A percentile compares a stretch with the other conserved stretches of the same genome.
These are phyloP conservation scores for Paspalum notatum DNA, from an alignment of 176 grass and related monocot species.

Conservation along the genomic window DNA sequence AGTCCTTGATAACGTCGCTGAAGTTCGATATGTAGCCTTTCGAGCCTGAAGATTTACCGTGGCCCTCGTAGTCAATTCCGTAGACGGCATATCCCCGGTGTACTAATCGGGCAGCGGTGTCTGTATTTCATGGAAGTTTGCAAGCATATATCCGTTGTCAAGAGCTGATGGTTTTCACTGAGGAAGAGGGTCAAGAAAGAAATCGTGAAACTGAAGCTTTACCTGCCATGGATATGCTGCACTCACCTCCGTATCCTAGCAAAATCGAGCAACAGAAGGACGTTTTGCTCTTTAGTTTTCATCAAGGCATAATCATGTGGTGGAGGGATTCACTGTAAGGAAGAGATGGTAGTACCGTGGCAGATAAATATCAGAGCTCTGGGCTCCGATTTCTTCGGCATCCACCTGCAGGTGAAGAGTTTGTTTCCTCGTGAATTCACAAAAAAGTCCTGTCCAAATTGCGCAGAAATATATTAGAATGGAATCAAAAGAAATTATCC, in stretches of 20 bases:
- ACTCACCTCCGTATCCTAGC: constrained; percentile 51
- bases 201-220: background rate
- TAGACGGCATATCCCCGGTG: constrained; percentile 57
- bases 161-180: background rate
- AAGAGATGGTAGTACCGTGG: constrained; percentile 32
- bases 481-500: background rate
- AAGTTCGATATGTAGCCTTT: constrained; percentile 68
- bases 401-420: constrained; percentile 72
- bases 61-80: constrained; percentile 64
- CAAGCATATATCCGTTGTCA: background rate
- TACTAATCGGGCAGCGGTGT: constrained; percentile 55
- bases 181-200: background rate
- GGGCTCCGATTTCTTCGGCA: constrained; percentile 38
- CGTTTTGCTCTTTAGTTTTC: background rate
- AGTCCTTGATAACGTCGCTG: constrained; percentile 58
- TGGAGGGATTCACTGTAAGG: background rate
- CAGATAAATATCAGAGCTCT: constrained; percentile 71
- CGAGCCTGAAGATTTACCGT: constrained; percentile 63
- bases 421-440: constrained; percentile 49
- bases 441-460: constrained; percentile 49
- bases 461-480: constrained; percentile 7
- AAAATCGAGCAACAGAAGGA: constrained; percentile 16
- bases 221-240: constrained; percentile 68
- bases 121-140: constrained; percentile 33
- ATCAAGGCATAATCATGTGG: background rate